phyloP scores from a whole-genome alignment of 2,329 filamentous ascomycete genomes.

The Purpureocillium lavendulum region DNA sequence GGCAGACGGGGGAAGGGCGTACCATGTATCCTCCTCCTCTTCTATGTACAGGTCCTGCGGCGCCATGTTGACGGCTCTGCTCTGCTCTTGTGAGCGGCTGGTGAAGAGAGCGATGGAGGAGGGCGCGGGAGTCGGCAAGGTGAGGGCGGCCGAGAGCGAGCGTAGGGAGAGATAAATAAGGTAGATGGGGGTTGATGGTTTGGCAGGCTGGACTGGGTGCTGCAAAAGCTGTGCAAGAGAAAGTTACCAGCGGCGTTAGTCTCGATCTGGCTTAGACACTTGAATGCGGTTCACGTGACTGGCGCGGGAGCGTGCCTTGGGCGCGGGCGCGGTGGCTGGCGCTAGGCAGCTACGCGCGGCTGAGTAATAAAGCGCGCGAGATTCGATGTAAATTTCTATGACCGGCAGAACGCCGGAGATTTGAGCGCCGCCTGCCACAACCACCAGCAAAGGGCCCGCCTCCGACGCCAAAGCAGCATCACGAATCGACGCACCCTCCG shows the following conservation, averaged over 20 bases:
- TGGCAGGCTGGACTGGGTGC: neutral
- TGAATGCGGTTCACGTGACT: slow-evolving; percentile 13
- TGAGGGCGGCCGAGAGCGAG: slow-evolving; percentile 10
- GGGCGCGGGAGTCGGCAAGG: slow-evolving; percentile 1
- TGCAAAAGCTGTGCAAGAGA: slow-evolving; percentile 10
- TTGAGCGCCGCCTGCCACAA: neutral
- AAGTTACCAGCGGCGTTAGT: slow-evolving; percentile 12
- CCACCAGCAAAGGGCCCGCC: too few species aligned
- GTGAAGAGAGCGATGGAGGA: too few species aligned
- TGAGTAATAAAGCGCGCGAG: neutral
- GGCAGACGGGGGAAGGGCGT: slow-evolving; percentile 18
- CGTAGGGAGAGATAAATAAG: slow-evolving; percentile 12
- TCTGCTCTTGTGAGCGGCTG: neutral
- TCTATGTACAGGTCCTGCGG: slow-evolving; percentile 65
- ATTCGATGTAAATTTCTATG: slow-evolving; percentile 12
- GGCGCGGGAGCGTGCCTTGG: neutral
- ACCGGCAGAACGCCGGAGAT: slow-evolving; percentile 21
- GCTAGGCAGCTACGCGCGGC: neutral
- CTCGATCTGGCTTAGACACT: slow-evolving; percentile 10
- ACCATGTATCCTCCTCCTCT: slow-evolving; percentile 65
- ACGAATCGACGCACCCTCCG: too few species aligned
- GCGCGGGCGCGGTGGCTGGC: neutral
- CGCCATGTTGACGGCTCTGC: slow-evolving; percentile 40
- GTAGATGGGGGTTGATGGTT: slow-evolving; percentile 5
- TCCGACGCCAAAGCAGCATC: too few species aligned